These are phyloP conservation scores for Cyberlindnera maclurae DNA, from an alignment of 805 yeast species.

Conservation along the genomic window DNA sequence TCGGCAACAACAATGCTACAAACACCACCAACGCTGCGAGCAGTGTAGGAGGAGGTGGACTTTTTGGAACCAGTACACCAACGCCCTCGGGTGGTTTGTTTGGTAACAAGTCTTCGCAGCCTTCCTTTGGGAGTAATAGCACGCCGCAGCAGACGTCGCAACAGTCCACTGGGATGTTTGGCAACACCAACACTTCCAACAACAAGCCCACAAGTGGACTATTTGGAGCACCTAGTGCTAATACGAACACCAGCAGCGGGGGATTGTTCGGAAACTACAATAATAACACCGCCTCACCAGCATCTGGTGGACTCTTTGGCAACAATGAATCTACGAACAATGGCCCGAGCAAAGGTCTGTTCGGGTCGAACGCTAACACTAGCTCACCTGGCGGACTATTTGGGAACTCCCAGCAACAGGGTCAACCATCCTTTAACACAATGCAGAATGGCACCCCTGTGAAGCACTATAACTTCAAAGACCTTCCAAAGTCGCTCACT, in stretches of 20 bases:
- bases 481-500: conserved; percentile 33
- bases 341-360: not conserved
- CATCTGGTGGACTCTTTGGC: not conserved
- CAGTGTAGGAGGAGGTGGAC: conserved; percentile 3
- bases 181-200: conserved; percentile 10
- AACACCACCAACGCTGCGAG: not conserved
- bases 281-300: conserved; percentile 1
- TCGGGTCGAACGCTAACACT: not conserved
- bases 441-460: conserved; percentile 24
- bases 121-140: conserved; percentile 9
- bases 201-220: too few species aligned
- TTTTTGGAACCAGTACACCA: conserved; percentile 10
- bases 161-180: conserved; percentile 16
- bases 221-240: too few species aligned
- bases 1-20: not conserved
- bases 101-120: conserved; percentile 5
- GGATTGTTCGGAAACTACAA: conserved; percentile 2
- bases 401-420: conserved; percentile 17
- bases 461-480: conserved; percentile 25
- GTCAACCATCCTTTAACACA: conserved; percentile 9
- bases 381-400: conserved; percentile 20
- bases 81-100: conserved; percentile 11
- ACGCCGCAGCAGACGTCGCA: conserved; percentile 11
- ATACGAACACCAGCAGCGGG: too few species aligned
- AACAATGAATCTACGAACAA: not conserved